These are phyloP conservation scores for Ophiostoma angusticollis DNA, from an alignment of 2,329 filamentous ascomycete species.

Conservation along the genomic window DNA sequence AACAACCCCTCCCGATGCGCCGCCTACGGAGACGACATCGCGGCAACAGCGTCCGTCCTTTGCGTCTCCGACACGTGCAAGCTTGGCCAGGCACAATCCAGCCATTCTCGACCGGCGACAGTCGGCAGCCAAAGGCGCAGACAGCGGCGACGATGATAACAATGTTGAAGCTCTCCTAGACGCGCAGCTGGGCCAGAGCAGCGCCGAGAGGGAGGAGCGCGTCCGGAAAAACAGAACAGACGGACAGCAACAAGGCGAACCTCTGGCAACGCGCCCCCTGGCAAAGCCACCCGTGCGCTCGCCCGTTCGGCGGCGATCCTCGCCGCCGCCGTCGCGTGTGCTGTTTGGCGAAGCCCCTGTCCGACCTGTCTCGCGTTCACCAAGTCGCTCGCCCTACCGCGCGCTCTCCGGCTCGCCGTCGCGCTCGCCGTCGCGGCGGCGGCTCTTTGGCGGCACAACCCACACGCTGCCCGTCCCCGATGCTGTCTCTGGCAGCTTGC, in stretches of 20 bases:
- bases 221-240: background rate
- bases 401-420: slow-evolving; percentile 2
- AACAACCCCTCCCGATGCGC: slow-evolving; percentile 23
- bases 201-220: too few species aligned
- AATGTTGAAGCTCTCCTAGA: slow-evolving; percentile 11
- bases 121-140: slow-evolving; percentile 16
- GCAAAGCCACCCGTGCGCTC: slow-evolving; percentile 6
- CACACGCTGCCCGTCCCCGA: background rate
- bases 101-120: slow-evolving; percentile 37
- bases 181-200: slow-evolving; percentile 20
- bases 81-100: slow-evolving; percentile 47
- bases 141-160: slow-evolving; percentile 3
- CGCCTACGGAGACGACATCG: slow-evolving; percentile 11
- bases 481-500: slow-evolving; percentile 17
- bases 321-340: background rate
- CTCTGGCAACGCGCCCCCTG: background rate
- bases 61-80: slow-evolving; percentile 54
- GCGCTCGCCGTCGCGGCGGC: slow-evolving; percentile 18
- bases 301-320: background rate
- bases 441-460: slow-evolving; percentile 6
- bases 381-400: background rate
- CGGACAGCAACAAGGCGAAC: too few species aligned
- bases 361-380: background rate
- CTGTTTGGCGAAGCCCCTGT: too few species aligned
- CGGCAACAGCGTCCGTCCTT: slow-evolving; percentile 38